phyloP scores from a whole-genome alignment of 2,329 filamentous ascomycete genomes.

The Elsinoe ampelina region DNA sequence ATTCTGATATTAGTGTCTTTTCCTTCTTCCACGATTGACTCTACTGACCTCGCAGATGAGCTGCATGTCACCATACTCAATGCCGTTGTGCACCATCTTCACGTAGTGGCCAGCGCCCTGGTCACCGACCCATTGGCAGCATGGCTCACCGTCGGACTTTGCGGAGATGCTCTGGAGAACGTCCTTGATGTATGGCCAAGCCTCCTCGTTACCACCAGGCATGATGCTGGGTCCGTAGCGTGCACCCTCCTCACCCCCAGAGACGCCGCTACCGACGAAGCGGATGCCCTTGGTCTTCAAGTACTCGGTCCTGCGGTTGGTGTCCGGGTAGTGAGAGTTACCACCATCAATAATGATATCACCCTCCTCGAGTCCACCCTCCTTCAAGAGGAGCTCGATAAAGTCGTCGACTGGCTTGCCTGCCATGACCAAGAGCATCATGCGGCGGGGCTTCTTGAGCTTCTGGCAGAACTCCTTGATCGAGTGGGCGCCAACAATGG shows the following conservation, averaged over 20 bases:
- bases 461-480: conserved; percentile 91
- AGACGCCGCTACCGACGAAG: conserved; percentile 95
- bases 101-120: conserved; percentile 99
- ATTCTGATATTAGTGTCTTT: conserved; percentile 16
- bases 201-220: conserved; percentile 97
- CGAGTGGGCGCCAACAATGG: conserved; percentile 85
- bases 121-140: conserved; percentile 99
- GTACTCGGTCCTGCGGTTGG: conserved; percentile 93
- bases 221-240: conserved; percentile 95
- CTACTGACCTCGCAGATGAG: conserved; percentile 85
- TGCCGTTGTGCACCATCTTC: conserved; percentile 99
- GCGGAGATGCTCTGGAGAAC: conserved; percentile 96
- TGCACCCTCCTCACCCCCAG: conserved; percentile 98
- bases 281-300: conserved; percentile 77
- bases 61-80: conserved; percentile 99
- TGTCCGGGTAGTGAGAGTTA: conserved; percentile 99
- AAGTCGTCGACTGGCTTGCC: conserved; percentile 97
- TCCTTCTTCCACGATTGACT: not conserved
- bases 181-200: conserved; percentile 97
- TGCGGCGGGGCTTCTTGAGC: conserved; percentile 91
- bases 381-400: conserved; percentile 77
- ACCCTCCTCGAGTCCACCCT: conserved; percentile 61
- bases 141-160: conserved; percentile 94
- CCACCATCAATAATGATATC: conserved; percentile 99
- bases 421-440: conserved; percentile 99